Evolutionary conservation across 2,329 filamentous ascomycete genomes (phyloP), one percentile per base, ranked within the genome.

Genomic region (Xylariaceae sp.): DNA sequence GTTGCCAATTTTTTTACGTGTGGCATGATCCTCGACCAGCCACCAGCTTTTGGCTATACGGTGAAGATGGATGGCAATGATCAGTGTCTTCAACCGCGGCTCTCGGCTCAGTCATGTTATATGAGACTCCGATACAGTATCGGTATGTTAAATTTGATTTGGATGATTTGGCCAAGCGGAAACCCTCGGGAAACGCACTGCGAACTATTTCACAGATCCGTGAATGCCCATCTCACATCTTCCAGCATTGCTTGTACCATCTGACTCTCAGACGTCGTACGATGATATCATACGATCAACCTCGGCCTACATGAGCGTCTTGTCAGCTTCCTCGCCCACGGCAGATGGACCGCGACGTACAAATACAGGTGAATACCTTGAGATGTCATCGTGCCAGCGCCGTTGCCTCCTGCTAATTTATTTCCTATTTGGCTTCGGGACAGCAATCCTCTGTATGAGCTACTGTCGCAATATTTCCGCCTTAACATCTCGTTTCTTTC

Each of bases 371-470:
- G 24, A 30, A 26, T 8, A 12, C 3, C 8, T 19, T 19, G 29
- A 22, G 9, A 41, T 30, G 11, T 16, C 32, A 33, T 46, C 47
- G 47, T 37, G 38, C 28, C 19, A 42, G 16, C 42, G 39, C 29
- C 31, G 31, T 39, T 38, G 43, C 47, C 31, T 44, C 26, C 38
- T 48, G 3, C 37, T 51, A 9, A 37, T 38, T 26, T 54, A 45
- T 37, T 54, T 54, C 32, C 12, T 43, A 37, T 12, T 55, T 38
- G 52, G 52, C 37, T 41, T 52, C 34, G 29, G 43, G n/a, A 50
- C 47, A 12, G 54, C 54, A 4, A 41, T 55, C 41, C 35, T 44
- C 15, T 55, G 44, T 40, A 50, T 51, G 49, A n/a, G 48, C 15
- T 49, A 53, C 41, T 45, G 47, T 24, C 48, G 50, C n/a, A 34